These are phyloP conservation scores for Debaryomycetaceae sp. DNA, from an alignment of 1,139 yeast genomes.

Conservation along the genomic window DNA sequence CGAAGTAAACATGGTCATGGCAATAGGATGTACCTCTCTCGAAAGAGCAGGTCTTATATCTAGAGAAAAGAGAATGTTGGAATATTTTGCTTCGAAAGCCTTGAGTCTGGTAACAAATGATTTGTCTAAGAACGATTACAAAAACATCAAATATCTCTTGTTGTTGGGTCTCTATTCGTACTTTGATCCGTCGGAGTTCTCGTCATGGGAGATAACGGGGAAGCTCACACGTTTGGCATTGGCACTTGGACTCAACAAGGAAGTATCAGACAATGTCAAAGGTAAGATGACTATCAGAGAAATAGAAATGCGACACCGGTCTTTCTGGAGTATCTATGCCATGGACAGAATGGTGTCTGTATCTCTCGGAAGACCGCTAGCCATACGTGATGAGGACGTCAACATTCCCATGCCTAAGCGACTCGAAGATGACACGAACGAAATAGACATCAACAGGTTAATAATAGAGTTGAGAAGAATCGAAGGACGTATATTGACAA, in stretches of 20 bases:
- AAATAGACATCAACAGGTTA: conserved; percentile 33
- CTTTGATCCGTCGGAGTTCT: conserved; percentile 40
- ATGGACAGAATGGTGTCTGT: conserved; percentile 44
- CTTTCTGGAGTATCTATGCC: conserved; percentile 50
- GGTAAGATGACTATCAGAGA: conserved; percentile 22
- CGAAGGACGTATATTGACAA: conserved; percentile 38
- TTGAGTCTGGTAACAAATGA: conserved; percentile 30
- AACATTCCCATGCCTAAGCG: conserved; percentile 36
- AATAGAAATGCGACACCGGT: conserved; percentile 37
- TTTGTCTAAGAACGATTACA: conserved; percentile 29
- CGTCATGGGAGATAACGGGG: conserved; percentile 50
- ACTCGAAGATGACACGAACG: conserved; percentile 32
- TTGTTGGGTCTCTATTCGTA: conserved; percentile 44
- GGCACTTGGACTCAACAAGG: conserved; percentile 41
- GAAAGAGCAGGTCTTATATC: conserved; percentile 33
- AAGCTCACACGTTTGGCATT: conserved; percentile 37
- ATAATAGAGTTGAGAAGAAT: conserved; percentile 38
- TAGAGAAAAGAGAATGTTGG: conserved; percentile 24
- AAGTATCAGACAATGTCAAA: conserved; percentile 19
- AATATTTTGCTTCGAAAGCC: conserved; percentile 16
- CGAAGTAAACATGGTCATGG: conserved; percentile 47
- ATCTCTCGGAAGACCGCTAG: conserved; percentile 42
- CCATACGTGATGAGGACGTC: conserved; percentile 45
- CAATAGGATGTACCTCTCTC: conserved; percentile 46
- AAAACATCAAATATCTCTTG: conserved; percentile 34